Base-by-base conservation (phyloP, 495 filamentous ascomycete species). In the Polyplosphaeria fusca region DNA sequence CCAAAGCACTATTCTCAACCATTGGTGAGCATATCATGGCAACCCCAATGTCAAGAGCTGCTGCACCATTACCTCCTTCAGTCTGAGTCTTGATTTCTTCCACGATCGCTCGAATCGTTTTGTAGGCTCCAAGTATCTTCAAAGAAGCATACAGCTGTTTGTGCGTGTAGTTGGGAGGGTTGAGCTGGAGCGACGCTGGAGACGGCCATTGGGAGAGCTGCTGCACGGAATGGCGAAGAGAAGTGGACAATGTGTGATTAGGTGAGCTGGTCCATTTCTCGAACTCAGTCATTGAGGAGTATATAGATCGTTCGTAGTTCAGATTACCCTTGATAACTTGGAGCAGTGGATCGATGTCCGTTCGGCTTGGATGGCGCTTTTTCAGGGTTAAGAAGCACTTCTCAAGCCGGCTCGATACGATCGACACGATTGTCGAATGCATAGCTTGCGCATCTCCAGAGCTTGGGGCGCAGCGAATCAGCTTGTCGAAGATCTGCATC, bases 391-490 rank as follows among this genome's bases (percentile, higher is more conserved):
- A 80, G 14, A 98, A 78, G 25, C 85, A 82, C 58, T 86, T 81
- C 55, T 92, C 85, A 2, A 98, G 74, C 0, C 84, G 82, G 58
- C 84, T 84, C 2, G 88, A 87, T 2, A 89, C 81, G 55, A 96
- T 89, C 53, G 86, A 87, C 23, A 97, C 75, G 5, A 97, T 87
- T 0, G 89, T 86, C 32, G 78, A 76, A 52, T 96, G 88, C 76
- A 95, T 89, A 16, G 84, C 77, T 47, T 83, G 77, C 2, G 89
- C 89, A 60, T 97, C 93, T 28, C 80, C 78, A 0, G 89, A 91
- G 45, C 88, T 87, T 7, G 86, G 86, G 22, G 77, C 81, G 1
- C 90, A 88, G 45, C 79, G 82, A 7, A 96, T 71, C 14, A 97
- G 78, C 20, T 89, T 79, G 48, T 87, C 79, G 2, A 98, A 74